phyloP scores from a whole-genome alignment of 768 basidiomycete species.

The Mrakia gelida region DNA sequence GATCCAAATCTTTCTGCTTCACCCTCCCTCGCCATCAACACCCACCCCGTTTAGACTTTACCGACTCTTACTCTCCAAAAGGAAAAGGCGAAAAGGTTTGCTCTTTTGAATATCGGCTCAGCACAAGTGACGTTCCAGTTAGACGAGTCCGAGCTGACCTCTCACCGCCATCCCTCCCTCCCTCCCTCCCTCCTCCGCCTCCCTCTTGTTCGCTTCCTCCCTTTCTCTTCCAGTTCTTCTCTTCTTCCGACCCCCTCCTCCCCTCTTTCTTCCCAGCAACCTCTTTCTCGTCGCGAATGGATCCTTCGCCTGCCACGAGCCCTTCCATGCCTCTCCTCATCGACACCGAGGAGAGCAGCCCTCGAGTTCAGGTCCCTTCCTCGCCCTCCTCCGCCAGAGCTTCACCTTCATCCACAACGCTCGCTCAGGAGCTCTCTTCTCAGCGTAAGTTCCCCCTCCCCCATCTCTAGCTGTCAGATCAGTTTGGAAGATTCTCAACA shows the following conservation, averaged over 20 bases:
- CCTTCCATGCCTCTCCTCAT: background rate
- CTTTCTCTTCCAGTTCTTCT: background rate
- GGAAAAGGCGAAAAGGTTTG: too few species aligned
- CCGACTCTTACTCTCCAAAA: too few species aligned
- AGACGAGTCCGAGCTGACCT: too few species aligned
- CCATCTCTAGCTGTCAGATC: background rate
- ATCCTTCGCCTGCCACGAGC: background rate
- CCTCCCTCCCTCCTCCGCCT: background rate
- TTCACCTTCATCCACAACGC: background rate
- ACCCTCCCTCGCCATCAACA: too few species aligned
- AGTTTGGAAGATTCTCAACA: background rate
- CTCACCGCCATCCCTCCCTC: background rate
- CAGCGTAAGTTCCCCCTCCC: background rate
- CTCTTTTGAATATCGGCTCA: too few species aligned
- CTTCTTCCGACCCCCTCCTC: background rate
- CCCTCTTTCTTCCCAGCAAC: background rate
- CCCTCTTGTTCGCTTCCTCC: background rate
- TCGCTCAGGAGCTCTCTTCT: background rate
- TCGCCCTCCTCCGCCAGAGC: background rate
- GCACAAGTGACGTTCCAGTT: too few species aligned
- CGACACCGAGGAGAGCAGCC: background rate
- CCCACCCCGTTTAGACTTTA: too few species aligned
- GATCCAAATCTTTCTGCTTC: too few species aligned
- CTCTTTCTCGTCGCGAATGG: background rate
- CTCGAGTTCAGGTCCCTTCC: background rate